Conservation (phyloP, 169 alveolate species). For the Theileria annulata region DNA sequence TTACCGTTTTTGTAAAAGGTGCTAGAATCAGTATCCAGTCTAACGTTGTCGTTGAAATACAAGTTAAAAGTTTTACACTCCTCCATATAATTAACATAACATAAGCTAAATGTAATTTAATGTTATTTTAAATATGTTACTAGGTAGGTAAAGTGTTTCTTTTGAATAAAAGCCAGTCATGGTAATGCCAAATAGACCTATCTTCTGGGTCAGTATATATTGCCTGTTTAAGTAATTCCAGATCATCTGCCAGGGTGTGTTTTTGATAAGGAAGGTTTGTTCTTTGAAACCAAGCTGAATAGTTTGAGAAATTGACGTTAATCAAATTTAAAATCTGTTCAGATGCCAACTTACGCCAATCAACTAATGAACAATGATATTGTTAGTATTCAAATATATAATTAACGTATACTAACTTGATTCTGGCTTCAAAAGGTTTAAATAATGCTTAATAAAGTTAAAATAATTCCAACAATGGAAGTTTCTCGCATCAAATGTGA, state of each 20-base stretch:
- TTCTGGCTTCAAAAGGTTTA: conserved; percentile 12
- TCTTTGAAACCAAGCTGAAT: conserved; percentile 63
- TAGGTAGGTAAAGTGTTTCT: conserved; percentile 35
- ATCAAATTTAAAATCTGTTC: conserved; percentile 38
- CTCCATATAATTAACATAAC: not conserved
- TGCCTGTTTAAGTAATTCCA: conserved; percentile 38
- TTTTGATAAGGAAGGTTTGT: conserved; percentile 20
- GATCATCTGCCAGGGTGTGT: conserved; percentile 21
- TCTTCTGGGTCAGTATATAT: conserved; percentile 68
- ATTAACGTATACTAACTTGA: not conserved
- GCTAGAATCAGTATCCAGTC: conserved; percentile 22
- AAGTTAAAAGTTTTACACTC: conserved; percentile 20
- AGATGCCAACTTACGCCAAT: conserved; percentile 17
- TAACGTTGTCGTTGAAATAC: conserved; percentile 43
- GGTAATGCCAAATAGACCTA: conserved; percentile 59
- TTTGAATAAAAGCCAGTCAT: conserved; percentile 46
- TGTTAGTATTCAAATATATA: not conserved
- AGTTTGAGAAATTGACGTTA: conserved; percentile 48
- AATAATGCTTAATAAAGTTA: conserved; percentile 48
- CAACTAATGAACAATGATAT: not conserved
- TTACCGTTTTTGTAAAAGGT: not conserved
- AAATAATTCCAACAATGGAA: conserved; percentile 67
- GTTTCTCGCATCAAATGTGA: conserved; percentile 60
- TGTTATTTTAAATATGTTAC: not conserved
- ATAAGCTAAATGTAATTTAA: not conserved